Evolutionary conservation across 169 alveolate genomes (phyloP).

Genomic region (Babesia bovis): DNA sequence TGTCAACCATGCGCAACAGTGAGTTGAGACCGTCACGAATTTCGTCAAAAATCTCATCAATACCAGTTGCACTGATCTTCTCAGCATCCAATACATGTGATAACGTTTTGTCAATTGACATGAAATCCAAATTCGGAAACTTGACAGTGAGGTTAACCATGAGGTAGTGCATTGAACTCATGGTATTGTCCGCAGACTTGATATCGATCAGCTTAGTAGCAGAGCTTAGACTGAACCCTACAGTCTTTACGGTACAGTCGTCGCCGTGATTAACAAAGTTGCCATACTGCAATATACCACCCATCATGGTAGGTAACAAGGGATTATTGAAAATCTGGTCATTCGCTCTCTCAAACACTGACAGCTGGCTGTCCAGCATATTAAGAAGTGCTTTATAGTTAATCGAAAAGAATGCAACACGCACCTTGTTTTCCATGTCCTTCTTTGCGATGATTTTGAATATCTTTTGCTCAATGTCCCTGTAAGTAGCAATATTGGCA

Average conservation of each 20-base stretch:
- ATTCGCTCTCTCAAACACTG: constrained; percentile 60
- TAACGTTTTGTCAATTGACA: constrained; percentile 22
- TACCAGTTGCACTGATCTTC: constrained; percentile 49
- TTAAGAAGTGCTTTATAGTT: constrained; percentile 61
- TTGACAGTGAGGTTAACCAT: constrained; percentile 69
- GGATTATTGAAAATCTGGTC: constrained; percentile 66
- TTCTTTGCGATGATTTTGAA: constrained; percentile 48
- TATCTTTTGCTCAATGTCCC: constrained; percentile 63
- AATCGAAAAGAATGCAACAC: constrained; percentile 57
- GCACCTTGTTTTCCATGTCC: constrained; percentile 60
- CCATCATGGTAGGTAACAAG: constrained; percentile 67
- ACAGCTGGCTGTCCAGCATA: constrained; percentile 60
- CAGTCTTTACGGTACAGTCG: constrained; percentile 55
- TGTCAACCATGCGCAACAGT: constrained; percentile 6
- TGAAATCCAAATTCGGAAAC: constrained; percentile 57
- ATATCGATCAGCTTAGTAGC: constrained; percentile 74
- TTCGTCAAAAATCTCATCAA: constrained; percentile 47
- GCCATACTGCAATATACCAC: constrained; percentile 76
- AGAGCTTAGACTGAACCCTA: constrained; percentile 75
- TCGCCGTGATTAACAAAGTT: constrained; percentile 79
- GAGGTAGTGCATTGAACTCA: constrained; percentile 78
- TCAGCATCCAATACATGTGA: constrained; percentile 50
- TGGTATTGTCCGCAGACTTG: constrained; percentile 70
- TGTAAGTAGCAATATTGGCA: background rate
- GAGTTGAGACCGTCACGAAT: constrained; percentile 43